Evolutionary conservation across 306 rosid genomes (phyloP), one percentile per base, ranked within the genome.

Genomic region (Amphicarpaea edgeworthii): DNA sequence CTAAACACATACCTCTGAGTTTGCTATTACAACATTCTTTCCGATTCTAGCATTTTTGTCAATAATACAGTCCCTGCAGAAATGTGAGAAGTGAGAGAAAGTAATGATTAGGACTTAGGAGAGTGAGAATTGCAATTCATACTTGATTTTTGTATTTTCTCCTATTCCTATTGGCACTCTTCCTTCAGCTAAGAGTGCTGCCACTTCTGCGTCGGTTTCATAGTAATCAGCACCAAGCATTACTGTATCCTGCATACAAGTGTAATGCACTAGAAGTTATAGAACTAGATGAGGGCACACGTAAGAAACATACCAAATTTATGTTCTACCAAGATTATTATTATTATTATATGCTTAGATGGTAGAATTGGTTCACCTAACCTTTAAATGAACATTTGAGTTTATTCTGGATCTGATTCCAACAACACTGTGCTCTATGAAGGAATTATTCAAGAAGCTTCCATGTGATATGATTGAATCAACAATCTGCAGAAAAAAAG

Each of bases 171-270:
- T 8, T n/a, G 96, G 97, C 82, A 90, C 97, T 85, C 86, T 83
- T 80, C 98, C 98, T 70, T 90, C 97, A 47, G 90, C 88, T 72
- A 90, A 78, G 70, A 90, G 73, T 79, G 94, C 83, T 26, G 81
- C 50, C 73, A 61, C 75, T 82, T 94, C 98, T 28, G 59, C 71
- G 0, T 86, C 90, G 0, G 97, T 94, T 87, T 92, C 97, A 42
- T 92, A 94, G 86, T 69, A 92, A 76, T 94, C 98, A 77, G 98
- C 98, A 4, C 98, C 95, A 63, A 94, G 97, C 96, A 92, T 89
- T 85, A 94, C 93, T 17, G 97, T 92, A 55, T 94, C 97, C 97
- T 94, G 90, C 87, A 81, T 65, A 23, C 0, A 64, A 60, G 63
- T 43, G 58, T 24, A 34, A 53, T 1, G 51, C 37, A 28, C n/a